Evolutionary conservation across 2,329 filamentous ascomycete species (phyloP).

Genomic region (Penicillium janthinellum): DNA sequence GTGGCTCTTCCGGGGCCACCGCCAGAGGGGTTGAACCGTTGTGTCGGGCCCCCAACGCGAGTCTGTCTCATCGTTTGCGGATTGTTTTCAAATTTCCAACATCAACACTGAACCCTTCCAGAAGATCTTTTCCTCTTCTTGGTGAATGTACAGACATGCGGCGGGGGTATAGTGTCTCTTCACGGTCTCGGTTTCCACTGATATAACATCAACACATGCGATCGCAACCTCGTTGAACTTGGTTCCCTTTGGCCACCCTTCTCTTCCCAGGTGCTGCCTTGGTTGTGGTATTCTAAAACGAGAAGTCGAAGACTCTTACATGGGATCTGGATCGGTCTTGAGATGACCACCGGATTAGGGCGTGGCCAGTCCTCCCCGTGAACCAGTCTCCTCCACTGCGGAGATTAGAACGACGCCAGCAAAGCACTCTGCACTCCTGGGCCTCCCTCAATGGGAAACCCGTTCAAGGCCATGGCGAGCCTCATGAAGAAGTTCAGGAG

Average conservation of each 20-base stretch:
- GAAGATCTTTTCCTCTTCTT: constrained; percentile 25
- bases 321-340: constrained; percentile 13
- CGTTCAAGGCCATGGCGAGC: constrained; percentile 32
- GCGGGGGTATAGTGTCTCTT: constrained; percentile 19
- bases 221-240: constrained; percentile 2
- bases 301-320: not conserved
- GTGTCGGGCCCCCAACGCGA: constrained; percentile 27
- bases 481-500: constrained; percentile 36
- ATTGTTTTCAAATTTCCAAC: constrained; percentile 16
- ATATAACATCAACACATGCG: constrained; percentile 30
- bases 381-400: not conserved
- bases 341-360: constrained; percentile 22
- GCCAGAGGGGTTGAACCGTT: constrained; percentile 33
- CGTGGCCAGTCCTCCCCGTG: constrained; percentile 22
- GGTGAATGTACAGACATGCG: constrained; percentile 23
- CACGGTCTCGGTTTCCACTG: constrained; percentile 18
- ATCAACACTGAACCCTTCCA: constrained; percentile 14
- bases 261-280: not conserved
- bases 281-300: not conserved
- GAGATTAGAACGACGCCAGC: not conserved
- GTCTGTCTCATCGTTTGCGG: constrained; percentile 16
- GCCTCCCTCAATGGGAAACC: constrained; percentile 28
- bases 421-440: not conserved
- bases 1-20: constrained; percentile 18
- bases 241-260: not conserved